Conservation (phyloP, 257 asterid species). For the Solanum virginianum region DNA sequence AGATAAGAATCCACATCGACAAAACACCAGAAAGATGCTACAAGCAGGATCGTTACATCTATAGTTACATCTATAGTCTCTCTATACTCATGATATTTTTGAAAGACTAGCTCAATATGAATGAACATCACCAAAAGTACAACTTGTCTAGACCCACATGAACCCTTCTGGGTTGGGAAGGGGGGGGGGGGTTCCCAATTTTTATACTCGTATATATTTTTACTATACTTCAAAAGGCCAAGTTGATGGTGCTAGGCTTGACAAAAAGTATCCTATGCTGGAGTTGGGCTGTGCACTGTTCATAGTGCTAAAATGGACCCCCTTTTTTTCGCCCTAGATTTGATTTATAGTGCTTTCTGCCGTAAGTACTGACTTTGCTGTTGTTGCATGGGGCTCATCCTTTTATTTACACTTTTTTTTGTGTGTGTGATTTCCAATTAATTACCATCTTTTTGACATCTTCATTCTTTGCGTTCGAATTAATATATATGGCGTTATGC, state of each 20-base stretch:
- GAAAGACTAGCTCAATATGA: not conserved
- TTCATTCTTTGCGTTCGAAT: not conserved
- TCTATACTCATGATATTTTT: not conserved
- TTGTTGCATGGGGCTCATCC: not conserved
- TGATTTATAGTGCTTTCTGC: not conserved
- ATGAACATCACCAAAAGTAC: not conserved
- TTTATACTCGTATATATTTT: not conserved
- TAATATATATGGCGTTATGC: no score
- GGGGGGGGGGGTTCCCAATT: not conserved
- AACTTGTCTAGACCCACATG: not conserved
- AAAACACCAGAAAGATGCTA: no score
- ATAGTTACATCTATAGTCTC: not conserved
- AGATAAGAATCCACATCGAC: no score
- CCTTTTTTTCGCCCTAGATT: not conserved
- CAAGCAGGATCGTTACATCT: not conserved
- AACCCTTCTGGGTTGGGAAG: not conserved
- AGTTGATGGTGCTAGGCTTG: not conserved
- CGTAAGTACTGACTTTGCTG: not conserved
- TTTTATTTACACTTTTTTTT: not conserved
- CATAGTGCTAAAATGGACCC: not conserved
- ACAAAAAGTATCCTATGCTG: constrained; percentile 6
- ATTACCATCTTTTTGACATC: not conserved
- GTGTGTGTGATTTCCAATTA: not conserved
- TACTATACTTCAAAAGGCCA: not conserved
- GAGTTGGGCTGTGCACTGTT: not conserved